These are phyloP conservation scores for Carallia brachiata DNA, from an alignment of 345 rosid species.

Conservation along the genomic window DNA sequence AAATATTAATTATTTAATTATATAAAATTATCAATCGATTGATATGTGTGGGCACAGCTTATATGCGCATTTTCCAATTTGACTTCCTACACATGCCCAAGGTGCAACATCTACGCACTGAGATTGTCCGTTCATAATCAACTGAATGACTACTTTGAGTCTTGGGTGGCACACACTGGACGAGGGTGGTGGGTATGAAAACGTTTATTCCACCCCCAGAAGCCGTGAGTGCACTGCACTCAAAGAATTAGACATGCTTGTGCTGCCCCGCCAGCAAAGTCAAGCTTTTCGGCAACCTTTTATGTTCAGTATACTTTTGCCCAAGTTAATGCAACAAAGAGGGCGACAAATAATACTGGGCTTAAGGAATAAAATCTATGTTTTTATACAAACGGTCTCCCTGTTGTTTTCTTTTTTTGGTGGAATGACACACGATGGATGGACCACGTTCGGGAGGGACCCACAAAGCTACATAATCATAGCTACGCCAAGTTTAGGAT, in stretches of 20 bases:
- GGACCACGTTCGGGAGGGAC: conserved; percentile 23
- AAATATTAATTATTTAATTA: too few relatives aligned
- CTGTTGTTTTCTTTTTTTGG: background rate
- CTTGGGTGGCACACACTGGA: too few relatives aligned
- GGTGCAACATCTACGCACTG: too few relatives aligned
- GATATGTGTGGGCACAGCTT: too few relatives aligned
- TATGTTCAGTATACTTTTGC: conserved; percentile 21
- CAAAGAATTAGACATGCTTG: conserved; percentile 66
- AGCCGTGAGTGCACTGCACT: conserved; percentile 78
- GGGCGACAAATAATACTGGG: background rate
- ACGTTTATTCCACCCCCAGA: conserved; percentile 29
- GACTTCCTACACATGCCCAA: background rate
- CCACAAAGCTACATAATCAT: conserved; percentile 24
- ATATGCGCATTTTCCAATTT: too few relatives aligned
- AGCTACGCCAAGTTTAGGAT: conserved; percentile 11
- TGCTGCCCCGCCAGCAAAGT: conserved; percentile 59
- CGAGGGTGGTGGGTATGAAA: conserved; percentile 21
- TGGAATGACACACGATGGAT: too few relatives aligned
- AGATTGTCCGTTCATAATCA: too few relatives aligned
- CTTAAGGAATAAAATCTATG: conserved; percentile 8
- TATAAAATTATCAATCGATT: too few relatives aligned
- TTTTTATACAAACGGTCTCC: conserved; percentile 25
- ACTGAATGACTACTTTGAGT: too few relatives aligned
- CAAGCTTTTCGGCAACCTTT: conserved; percentile 79
- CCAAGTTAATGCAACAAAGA: conserved; percentile 34